These are phyloP conservation scores for Nitzschia palea DNA, from an alignment of 108 stramenopile genomes.

Conservation along the genomic window DNA sequence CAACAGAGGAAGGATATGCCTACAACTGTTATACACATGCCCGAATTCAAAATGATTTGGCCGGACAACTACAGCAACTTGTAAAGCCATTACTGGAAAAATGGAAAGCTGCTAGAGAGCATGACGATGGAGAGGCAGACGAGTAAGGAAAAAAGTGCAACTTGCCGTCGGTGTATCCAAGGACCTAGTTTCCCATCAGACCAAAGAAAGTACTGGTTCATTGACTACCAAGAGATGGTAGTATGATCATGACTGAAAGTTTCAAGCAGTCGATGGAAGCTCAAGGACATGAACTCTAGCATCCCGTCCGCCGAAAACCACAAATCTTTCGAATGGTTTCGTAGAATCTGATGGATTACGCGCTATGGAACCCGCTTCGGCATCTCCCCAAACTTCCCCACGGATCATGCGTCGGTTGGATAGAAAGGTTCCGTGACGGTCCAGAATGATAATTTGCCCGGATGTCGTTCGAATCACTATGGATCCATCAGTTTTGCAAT, in stretches of 20 bases:
- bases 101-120: background rate
- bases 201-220: too few species aligned
- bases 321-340: background rate
- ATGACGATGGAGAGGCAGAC: background rate
- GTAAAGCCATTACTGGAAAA: too few species aligned
- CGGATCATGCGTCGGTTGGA: slow-evolving; percentile 3
- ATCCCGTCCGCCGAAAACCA: slow-evolving; percentile 32
- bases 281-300: slow-evolving; percentile 24
- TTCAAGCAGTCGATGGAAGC: background rate
- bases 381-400: slow-evolving; percentile 30
- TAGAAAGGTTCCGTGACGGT: background rate
- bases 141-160: background rate
- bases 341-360: background rate
- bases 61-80: too few species aligned
- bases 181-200: too few species aligned
- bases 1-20: slow-evolving; percentile 5
- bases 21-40: slow-evolving; percentile 14
- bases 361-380: background rate
- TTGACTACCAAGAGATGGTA: too few species aligned
- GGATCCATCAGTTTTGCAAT: background rate
- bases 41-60: slow-evolving; percentile 13
- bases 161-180: too few species aligned
- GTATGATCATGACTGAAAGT: background rate
- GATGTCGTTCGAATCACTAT: slow-evolving; percentile 28
- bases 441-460: slow-evolving; percentile 17